Base-by-base conservation (phyloP, 768 basidiomycete genomes). In the Xerocomellus chrysenteron region DNA sequence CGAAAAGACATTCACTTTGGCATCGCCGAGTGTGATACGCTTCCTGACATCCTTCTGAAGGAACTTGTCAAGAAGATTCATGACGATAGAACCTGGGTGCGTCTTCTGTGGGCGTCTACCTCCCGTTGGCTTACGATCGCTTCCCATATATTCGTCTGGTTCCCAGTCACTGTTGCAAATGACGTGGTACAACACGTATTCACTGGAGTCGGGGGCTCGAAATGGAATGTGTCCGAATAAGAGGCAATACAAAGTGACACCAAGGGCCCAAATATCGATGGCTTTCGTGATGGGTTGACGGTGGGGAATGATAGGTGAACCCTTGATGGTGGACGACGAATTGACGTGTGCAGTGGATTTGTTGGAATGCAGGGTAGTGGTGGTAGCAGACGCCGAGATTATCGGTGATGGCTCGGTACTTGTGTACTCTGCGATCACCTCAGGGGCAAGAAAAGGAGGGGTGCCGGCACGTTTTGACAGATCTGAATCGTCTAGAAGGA, bases 191-290 rank as follows among this genome's bases (percentile, higher is more conserved):
- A 97, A 74, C 52, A 80, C 80, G 70, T 83, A 97, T 72, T 94
- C 91, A 43, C 78, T 82, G 14, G 73, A 73, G 48, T 69, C 74
- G n/a, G 75, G 70, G 1, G 81, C 81, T 32, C 77, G 75, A 72
- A 94, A 98, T 2, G 96, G 96, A 2, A 88, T 83, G 54, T 76
- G 77, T 11, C 94, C 97, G 61, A 96, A 98, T 2, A 98, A 80
- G 45, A 98, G 82, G 68, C 94, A 96, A 73, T 93, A 98, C 5
- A 98, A 78, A 2, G 97, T 99, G 32, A 98, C 90, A 24, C 97
- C 97, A 3, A 99, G 81, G 0, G 97, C 96, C 97, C 97, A 99
- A 35, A 99, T 84, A 67, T 99, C 97, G 68, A 98, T 96, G 4
- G 93, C 87, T 70, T 94, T 93, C 40, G 93, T 93, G 50, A 97